These are phyloP conservation scores for Aspergillus spinulosporus DNA, from an alignment of 2,329 filamentous ascomycete genomes.

Conservation along the genomic window DNA sequence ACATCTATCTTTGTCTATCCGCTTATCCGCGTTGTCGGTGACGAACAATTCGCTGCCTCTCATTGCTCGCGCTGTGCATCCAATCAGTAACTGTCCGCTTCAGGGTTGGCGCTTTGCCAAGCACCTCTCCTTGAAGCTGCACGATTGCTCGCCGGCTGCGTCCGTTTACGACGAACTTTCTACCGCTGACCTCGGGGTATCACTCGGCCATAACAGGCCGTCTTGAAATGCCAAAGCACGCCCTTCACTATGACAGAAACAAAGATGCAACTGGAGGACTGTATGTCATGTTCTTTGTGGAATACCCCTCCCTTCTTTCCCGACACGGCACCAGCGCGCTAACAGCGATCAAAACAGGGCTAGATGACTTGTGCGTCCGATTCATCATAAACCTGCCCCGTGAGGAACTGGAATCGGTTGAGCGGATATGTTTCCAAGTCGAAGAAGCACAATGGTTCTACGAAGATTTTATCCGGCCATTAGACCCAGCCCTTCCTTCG, in stretches of 20 bases:
- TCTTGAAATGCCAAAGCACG: constrained; percentile 62
- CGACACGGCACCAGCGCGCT: constrained; percentile 21
- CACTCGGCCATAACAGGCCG: constrained; percentile 23
- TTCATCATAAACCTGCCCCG: constrained; percentile 96
- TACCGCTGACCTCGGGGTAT: constrained; percentile 26
- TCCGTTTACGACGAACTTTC: constrained; percentile 20
- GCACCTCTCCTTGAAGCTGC: constrained; percentile 31
- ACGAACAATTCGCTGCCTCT: constrained; percentile 5
- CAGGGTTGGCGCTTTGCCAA: constrained; percentile 29
- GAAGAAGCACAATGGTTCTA: constrained; percentile 99
- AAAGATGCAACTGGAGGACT: constrained; percentile 88
- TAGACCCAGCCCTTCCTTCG: constrained; percentile 80
- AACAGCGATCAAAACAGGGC: constrained; percentile 58
- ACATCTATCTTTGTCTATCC: constrained; percentile 5
- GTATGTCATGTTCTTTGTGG: constrained; percentile 51
- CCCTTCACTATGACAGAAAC: constrained; percentile 67
- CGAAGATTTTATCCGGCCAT: constrained; percentile 95
- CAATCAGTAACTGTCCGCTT: constrained; percentile 19
- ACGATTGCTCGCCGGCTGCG: constrained; percentile 22
- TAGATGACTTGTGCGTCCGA: constrained; percentile 96
- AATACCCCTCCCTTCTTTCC: constrained; percentile 1
- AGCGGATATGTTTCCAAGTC: constrained; percentile 96
- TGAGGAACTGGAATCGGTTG: constrained; percentile 84
- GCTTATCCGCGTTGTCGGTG: constrained; percentile 4
- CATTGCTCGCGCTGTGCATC: constrained; percentile 2